phyloP scores from a whole-genome alignment of 2,329 filamentous ascomycete species.

The Pseudovirgaria hyperparasitica region DNA sequence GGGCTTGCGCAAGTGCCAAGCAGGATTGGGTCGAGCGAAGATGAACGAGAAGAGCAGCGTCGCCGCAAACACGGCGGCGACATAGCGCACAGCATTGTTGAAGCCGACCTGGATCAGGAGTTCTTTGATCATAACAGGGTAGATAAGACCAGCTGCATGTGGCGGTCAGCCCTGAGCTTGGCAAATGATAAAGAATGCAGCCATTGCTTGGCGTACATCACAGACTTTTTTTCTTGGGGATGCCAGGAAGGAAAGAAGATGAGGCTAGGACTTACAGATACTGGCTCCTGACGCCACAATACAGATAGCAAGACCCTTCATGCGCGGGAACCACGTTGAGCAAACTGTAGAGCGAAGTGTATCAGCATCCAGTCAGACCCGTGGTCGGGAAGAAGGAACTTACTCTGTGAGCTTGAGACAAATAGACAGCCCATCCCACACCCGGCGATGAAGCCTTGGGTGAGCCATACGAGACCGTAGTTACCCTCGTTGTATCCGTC shows the following conservation, averaged over 20 bases:
- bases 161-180: too few relatives aligned
- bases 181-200: too few relatives aligned
- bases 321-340: constrained; percentile 36
- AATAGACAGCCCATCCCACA: constrained; percentile 42
- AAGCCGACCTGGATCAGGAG: constrained; percentile 31
- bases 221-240: neutral
- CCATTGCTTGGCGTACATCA: neutral
- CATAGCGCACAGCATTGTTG: constrained; percentile 30
- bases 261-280: constrained; percentile 17
- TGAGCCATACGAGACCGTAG: constrained; percentile 32
- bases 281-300: constrained; percentile 39
- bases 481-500: constrained; percentile 21
- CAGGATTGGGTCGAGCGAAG: constrained; percentile 31
- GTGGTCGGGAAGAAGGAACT: constrained; percentile 6
- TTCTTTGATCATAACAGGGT: constrained; percentile 34
- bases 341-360: constrained; percentile 29
- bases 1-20: constrained; percentile 23
- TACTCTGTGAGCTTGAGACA: constrained; percentile 38
- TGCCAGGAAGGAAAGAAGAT: neutral
- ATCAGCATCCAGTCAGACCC: constrained; percentile 5
- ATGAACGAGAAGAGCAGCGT: constrained; percentile 30
- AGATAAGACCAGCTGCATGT: constrained; percentile 27
- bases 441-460: constrained; percentile 34
- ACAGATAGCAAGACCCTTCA: constrained; percentile 35
- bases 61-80: constrained; percentile 27